Percentiles rank a stretch among this genome's conserved stretches.
Conservation (phyloP, 1,139 yeast species). For the Yamadazyma oceani region DNA sequence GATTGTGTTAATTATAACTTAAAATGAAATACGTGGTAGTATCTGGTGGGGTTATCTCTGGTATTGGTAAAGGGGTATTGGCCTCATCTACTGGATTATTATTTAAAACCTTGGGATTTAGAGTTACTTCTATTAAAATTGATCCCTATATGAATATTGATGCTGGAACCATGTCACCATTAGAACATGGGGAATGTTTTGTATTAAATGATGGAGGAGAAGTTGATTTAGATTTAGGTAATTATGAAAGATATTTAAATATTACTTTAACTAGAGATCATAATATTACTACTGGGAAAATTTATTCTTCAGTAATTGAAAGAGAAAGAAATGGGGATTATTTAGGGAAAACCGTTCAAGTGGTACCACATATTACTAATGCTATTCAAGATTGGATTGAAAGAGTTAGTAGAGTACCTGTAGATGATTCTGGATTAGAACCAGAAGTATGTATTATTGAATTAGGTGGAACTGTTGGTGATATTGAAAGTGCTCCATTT, state of each 20-base stretch:
- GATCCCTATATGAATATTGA: slow-evolving; percentile 99
- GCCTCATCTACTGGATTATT: slow-evolving; percentile 96
- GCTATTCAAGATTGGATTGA: slow-evolving; percentile 99
- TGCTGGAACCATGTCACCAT: slow-evolving; percentile 99
- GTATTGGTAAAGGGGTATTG: slow-evolving; percentile 97
- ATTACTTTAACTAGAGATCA: slow-evolving; percentile 91
- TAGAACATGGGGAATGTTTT: slow-evolving; percentile 98
- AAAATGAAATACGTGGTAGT: slow-evolving; percentile 97
- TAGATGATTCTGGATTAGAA: slow-evolving; percentile 84
- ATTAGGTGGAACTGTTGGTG: slow-evolving; percentile 99
- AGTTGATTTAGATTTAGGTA: slow-evolving; percentile 96
- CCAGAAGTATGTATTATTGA: slow-evolving; percentile 96
- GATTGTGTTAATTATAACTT: background rate
- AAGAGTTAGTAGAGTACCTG: slow-evolving; percentile 86
- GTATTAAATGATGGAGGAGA: slow-evolving; percentile 99
- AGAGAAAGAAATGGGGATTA: slow-evolving; percentile 96
- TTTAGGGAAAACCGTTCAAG: slow-evolving; percentile 98
- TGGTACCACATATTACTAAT: slow-evolving; percentile 95
- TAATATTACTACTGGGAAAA: slow-evolving; percentile 97
- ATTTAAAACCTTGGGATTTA: slow-evolving; percentile 87
- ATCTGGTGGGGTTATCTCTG: slow-evolving; percentile 98
- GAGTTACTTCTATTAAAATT: slow-evolving; percentile 95
- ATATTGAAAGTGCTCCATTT: slow-evolving; percentile 97
- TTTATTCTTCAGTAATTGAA: slow-evolving; percentile 90
- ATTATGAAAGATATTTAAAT: slow-evolving; percentile 93